Conservation (phyloP, 2,329 filamentous ascomycete species). For the Lasiodiplodia sp. region DNA sequence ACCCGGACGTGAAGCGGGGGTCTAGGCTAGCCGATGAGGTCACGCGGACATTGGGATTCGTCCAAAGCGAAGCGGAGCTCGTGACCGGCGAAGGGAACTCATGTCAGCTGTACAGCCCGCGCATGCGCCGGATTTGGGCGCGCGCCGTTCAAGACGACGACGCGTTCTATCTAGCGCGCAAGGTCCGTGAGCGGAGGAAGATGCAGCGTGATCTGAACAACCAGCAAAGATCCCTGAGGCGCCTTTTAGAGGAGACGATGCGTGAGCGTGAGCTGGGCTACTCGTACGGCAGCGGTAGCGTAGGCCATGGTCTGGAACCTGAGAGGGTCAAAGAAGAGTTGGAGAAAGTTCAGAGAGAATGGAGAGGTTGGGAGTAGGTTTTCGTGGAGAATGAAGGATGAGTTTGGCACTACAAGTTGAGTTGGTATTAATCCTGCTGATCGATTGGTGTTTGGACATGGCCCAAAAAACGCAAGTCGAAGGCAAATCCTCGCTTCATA, state of each 20-base stretch:
- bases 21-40: slow-evolving; percentile 41
- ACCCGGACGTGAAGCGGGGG: slow-evolving; percentile 54
- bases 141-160: slow-evolving; percentile 73
- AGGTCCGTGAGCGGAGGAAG: slow-evolving; percentile 65
- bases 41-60: slow-evolving; percentile 64
- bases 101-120: slow-evolving; percentile 81
- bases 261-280: slow-evolving; percentile 32
- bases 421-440: neutral
- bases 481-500: no score
- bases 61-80: slow-evolving; percentile 52
- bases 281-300: slow-evolving; percentile 14
- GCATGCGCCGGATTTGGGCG: slow-evolving; percentile 78
- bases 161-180: slow-evolving; percentile 57
- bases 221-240: slow-evolving; percentile 5
- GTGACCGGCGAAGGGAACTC: slow-evolving; percentile 47
- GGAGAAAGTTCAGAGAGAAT: slow-evolving; percentile 39
- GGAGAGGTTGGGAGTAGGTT: slow-evolving; percentile 42
- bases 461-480: neutral
- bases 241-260: slow-evolving; percentile 4
- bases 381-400: neutral
- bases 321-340: slow-evolving; percentile 40
- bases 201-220: slow-evolving; percentile 33
- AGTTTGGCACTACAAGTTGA: neutral
- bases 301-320: slow-evolving; percentile 32
- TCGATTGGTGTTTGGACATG: slow-evolving; percentile 8